Evolutionary conservation across 225 moss, liverwort and hornwort genomes (phyloP).

Genomic region (Ulota crispa): DNA sequence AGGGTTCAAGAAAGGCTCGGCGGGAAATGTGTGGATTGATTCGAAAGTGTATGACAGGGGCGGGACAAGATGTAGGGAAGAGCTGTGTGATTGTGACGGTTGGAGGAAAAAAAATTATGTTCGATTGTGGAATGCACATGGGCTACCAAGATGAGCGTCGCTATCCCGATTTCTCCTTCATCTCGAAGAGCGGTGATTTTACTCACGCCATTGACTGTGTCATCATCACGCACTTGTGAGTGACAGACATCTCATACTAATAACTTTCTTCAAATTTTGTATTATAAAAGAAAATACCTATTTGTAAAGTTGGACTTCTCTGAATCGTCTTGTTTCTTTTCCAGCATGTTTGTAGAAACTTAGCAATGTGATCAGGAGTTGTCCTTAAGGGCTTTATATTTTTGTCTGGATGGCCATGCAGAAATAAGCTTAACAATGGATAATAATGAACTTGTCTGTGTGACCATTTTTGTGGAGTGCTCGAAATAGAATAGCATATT

Average conservation of each 20-base stretch:
- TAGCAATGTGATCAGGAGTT: not conserved
- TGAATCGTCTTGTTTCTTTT: too few relatives aligned
- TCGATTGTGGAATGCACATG: conserved; percentile 99
- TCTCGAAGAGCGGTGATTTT: conserved; percentile 82
- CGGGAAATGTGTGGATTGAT: not conserved
- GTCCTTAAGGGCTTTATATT: not conserved
- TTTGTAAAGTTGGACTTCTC: too few relatives aligned
- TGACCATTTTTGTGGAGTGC: too few relatives aligned
- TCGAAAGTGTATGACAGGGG: conserved; percentile 51
- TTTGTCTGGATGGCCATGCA: too few relatives aligned
- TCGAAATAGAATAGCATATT: too few relatives aligned
- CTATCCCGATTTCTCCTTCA: conserved; percentile 90
- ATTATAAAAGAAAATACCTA: too few relatives aligned
- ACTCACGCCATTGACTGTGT: conserved; percentile 87
- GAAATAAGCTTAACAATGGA: too few relatives aligned
- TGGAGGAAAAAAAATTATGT: conserved; percentile 93
- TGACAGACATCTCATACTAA: not conserved
- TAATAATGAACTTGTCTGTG: too few relatives aligned
- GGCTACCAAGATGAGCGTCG: conserved; percentile 97
- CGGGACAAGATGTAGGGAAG: conserved; percentile 98
- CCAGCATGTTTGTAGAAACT: not conserved
- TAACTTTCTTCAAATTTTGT: not conserved
- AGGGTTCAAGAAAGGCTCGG: not conserved
- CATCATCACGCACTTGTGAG: conserved; percentile 94
- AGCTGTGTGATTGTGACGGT: conserved; percentile 95